Evolutionary conservation across 768 basidiomycete species (phyloP), one percentile per base, ranked within the genome.

Genomic region (Lactarius tabidus): DNA sequence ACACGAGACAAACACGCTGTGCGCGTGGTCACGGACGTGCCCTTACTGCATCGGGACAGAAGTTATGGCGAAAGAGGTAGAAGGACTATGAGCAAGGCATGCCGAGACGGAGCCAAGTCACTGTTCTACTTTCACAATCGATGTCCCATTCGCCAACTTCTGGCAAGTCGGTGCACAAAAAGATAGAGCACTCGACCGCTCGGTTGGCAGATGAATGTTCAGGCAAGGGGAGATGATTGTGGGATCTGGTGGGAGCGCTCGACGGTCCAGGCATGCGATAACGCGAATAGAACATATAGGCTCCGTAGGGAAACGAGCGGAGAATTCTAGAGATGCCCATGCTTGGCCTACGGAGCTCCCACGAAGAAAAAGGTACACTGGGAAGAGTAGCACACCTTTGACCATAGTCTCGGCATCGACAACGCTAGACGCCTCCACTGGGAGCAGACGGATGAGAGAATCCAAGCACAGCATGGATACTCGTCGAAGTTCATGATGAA

Each of bases 391-490:
- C 75, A 60, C 65, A 90, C 89, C 81, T 88, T 91, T 56, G 89
- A 88, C 90, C 90, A 92, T 51, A 92, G 74, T 48, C 70, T 79
- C 6, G 90, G 90, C 74, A 89, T 89, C 26, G 80, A 77, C 35
- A 91, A 75, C 3, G 83, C 83, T 48, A 89, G 78, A 58, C 80
- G 78, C 59, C 90, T 79, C 90, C 90, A 92, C 18, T 81, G 76
- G 8, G 79, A 72, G 67, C 84, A 90, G 4, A 91, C 89, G 0
- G 87, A 82, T 4, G 88, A 81, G 48, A 91, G 81, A 28, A 86
- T 82, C 90, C 90, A 92, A 8, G 88, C 87, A 71, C 83, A 85
- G 71, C 86, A 87, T n/a, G 87, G 83, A 72, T 88, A 80, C 61
- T 84, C 83, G 62, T 88, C 84, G 67, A 89, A 91, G 69, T 81